Percentiles rank a stretch among this genome's conserved stretches.
phyloP scores from a whole-genome alignment of 495 filamentous ascomycete genomes.

The Lentithecium fluviatile region DNA sequence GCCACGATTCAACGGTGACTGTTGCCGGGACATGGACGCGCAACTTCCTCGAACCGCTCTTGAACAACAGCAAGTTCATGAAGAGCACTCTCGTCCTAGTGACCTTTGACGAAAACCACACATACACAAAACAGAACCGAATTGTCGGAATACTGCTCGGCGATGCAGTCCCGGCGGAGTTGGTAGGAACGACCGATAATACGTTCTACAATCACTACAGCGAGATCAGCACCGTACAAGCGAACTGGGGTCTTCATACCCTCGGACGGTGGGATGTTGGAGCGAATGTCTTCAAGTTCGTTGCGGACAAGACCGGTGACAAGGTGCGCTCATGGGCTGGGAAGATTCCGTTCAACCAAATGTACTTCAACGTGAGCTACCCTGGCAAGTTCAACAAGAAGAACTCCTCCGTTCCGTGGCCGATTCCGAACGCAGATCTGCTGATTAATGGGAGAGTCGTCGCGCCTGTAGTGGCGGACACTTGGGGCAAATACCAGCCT shows the following conservation, averaged over 20 bases:
- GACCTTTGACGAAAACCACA: constrained; percentile 49
- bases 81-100: constrained; percentile 48
- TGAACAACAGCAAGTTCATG: constrained; percentile 45
- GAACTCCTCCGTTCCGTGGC: constrained; percentile 34
- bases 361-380: constrained; percentile 39
- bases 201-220: constrained; percentile 44
- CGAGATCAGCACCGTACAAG: constrained; percentile 42
- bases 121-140: constrained; percentile 42
- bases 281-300: constrained; percentile 41
- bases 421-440: constrained; percentile 37
- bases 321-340: constrained; percentile 32
- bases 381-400: constrained; percentile 39
- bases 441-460: constrained; percentile 33
- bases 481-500: constrained; percentile 27
- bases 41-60: constrained; percentile 42
- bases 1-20: constrained; percentile 42
- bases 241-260: constrained; percentile 40
- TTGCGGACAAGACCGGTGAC: constrained; percentile 39
- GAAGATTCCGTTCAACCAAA: constrained; percentile 29
- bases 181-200: constrained; percentile 38
- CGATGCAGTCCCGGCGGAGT: constrained; percentile 32
- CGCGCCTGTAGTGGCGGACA: constrained; percentile 24
- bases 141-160: constrained; percentile 43
- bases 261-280: constrained; percentile 45
- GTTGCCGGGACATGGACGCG: constrained; percentile 38